Percentiles rank a stretch among this genome's conserved stretches.
Conservation (phyloP, 1,284 basidiomycete genomes). For the Cutaneotrichosporon cutaneum region DNA sequence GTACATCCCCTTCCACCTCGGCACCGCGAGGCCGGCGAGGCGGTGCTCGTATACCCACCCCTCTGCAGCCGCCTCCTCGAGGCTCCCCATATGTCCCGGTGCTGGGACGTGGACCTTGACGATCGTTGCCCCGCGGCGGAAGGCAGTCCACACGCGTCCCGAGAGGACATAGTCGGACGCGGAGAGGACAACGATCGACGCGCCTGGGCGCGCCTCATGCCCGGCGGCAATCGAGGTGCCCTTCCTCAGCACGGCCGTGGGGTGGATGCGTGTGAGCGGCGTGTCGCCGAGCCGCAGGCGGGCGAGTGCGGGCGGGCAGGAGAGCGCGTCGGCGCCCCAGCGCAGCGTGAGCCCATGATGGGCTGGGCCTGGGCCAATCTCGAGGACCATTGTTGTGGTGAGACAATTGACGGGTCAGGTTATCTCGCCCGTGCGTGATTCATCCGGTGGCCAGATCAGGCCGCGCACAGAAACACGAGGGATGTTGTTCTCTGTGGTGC, state of each 20-base stretch:
- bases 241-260: no score
- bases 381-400: neutral
- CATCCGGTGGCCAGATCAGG: neutral
- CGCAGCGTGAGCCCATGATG: neutral
- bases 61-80: slow-evolving; percentile 2
- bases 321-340: neutral
- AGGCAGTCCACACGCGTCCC: neutral
- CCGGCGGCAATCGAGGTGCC: no score
- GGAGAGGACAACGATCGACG: neutral
- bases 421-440: no score
- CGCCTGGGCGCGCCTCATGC: no score
- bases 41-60: slow-evolving; percentile 4
- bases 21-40: slow-evolving; percentile 1
- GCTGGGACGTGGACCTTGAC: neutral
- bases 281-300: neutral
- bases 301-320: neutral
- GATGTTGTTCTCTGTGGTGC: neutral
- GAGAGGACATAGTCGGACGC: neutral
- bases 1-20: slow-evolving; percentile 2
- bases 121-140: neutral
- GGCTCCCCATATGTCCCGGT: neutral
- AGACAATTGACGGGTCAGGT: neutral
- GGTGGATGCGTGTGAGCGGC: neutral
- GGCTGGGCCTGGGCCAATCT: no score
- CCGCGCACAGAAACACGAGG: neutral